Base-by-base conservation (phyloP, 306 rosid species). In the Comarum palustre region DNA sequence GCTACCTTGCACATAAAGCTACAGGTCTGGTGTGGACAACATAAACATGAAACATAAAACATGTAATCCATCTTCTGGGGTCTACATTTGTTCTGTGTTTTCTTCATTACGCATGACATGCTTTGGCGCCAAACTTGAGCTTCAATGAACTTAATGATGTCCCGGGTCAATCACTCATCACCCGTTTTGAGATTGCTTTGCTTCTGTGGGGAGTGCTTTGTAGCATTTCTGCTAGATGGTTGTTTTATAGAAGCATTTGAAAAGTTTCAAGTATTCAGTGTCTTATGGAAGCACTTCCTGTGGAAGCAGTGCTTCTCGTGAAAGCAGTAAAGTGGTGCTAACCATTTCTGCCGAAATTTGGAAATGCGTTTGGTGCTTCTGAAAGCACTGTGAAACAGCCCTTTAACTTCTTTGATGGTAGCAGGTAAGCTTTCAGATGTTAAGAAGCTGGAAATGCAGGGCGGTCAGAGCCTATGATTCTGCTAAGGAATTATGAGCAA, bases 31-130 rank as follows among this genome's bases (percentile, higher is more conserved):
- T 38, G 10, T 36, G 39, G 42, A 22, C 51, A 42, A 55, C 51
- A 57, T 54, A 19, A 22, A 52, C 47, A 54, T 71, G 12, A 55
- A 16, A 3, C n/a, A n/a, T n/a, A n/a, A 55, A 16, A 3, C 65
- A 38, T 68, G 24, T 45, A 32, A 25, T 11, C 2, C 72, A 27
- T 68, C 29, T 5, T 68, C 80, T 32, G 61, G 62, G 80, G 71
- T 48, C 41, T 76, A 60, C 50, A 22, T 34, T 68, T 58, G 74
- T 67, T 55, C 4, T 4, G 41, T 52, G 22, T 22, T 31, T 52
- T 24, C 29, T 36, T 70, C 20, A 20, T 52, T 22, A 12, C 16
- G 20, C 65, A n/a, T 25, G 51, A 43, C 19, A 42, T 42, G 46
- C 20, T 58, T 72, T 58, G 66, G 42, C 45, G 27, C 67, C 45